Conservation (phyloP, 163 green algal genomes). For the Chloromonas sp. region DNA sequence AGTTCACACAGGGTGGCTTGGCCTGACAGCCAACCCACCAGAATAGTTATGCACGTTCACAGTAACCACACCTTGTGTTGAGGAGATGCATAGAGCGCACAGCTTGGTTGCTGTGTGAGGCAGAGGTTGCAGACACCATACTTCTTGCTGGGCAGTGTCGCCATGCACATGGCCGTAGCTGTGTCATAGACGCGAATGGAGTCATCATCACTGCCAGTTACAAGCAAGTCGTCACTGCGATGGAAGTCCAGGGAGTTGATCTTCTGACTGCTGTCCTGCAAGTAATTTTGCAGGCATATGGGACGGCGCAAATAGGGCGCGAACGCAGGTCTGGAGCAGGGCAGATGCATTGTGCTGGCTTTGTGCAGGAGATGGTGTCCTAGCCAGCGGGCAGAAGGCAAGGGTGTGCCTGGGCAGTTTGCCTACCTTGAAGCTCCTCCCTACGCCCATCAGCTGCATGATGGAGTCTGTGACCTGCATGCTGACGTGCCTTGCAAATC, state of each 20-base stretch:
- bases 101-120: conserved; percentile 77
- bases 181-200: conserved; percentile 85
- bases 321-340: not conserved
- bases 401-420: not conserved
- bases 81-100: conserved; percentile 73
- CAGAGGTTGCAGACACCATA: conserved; percentile 79
- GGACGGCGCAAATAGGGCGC: too few species aligned
- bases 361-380: not conserved
- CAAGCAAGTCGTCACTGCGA: conserved; percentile 79
- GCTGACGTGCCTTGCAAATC: conserved; percentile 13
- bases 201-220: conserved; percentile 83
- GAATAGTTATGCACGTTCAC: not conserved
- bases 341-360: conserved; percentile 4
- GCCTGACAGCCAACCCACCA: not conserved
- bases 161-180: conserved; percentile 9
- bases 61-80: conserved; percentile 55
- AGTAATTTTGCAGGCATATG: not conserved
- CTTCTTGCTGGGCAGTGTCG: conserved; percentile 75
- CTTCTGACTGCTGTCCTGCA: conserved; percentile 32
- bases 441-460: conserved; percentile 51
- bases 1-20: not conserved
- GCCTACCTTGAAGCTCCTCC: conserved; percentile 60
- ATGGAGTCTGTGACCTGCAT: conserved; percentile 51
- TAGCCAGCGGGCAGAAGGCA: not conserved
- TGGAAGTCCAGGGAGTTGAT: conserved; percentile 95